These are phyloP conservation scores for Borealophlyctis nickersoniae DNA, from an alignment of 192 early-diverging fungal species.

Conservation along the genomic window DNA sequence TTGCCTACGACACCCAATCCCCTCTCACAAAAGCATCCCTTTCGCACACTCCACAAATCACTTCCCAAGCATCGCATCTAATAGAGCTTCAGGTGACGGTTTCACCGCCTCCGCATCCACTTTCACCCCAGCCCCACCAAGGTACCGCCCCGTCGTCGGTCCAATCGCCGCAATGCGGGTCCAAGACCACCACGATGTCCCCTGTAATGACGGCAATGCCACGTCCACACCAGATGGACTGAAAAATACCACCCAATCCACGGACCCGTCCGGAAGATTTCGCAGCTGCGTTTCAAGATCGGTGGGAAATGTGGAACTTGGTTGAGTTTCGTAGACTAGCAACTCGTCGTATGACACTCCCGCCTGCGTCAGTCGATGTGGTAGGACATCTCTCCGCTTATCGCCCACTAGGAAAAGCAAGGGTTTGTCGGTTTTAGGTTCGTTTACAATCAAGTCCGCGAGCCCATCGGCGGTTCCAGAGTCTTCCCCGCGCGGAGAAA, in stretches of 20 bases:
- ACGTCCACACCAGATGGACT: conserved; percentile 56
- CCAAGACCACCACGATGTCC: not conserved
- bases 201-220: conserved; percentile 19
- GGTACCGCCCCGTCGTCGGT: conserved; percentile 45
- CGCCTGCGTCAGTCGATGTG: conserved; percentile 17
- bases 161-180: conserved; percentile 46
- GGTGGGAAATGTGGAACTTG: conserved; percentile 1
- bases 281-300: conserved; percentile 1
- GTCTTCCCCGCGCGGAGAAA: conserved; percentile 20
- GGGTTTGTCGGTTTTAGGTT: not conserved
- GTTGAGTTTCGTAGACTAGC: conserved; percentile 38
- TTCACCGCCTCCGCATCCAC: too few relatives aligned
- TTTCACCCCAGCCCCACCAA: too few relatives aligned
- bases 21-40: too few relatives aligned
- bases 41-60: too few relatives aligned
- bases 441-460: conserved; percentile 26
- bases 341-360: conserved; percentile 34
- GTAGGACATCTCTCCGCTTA: conserved; percentile 45
- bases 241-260: conserved; percentile 55
- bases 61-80: too few relatives aligned
- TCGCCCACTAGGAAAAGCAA: conserved; percentile 54
- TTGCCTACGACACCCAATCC: too few relatives aligned
- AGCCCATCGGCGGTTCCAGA: conserved; percentile 42
- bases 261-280: not conserved
- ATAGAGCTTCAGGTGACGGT: too few relatives aligned